A percentile compares a stretch with the other conserved stretches of the same genome.
Conservation (phyloP, 192 early-diverging fungal genomes). For the Coemansia sp. region DNA sequence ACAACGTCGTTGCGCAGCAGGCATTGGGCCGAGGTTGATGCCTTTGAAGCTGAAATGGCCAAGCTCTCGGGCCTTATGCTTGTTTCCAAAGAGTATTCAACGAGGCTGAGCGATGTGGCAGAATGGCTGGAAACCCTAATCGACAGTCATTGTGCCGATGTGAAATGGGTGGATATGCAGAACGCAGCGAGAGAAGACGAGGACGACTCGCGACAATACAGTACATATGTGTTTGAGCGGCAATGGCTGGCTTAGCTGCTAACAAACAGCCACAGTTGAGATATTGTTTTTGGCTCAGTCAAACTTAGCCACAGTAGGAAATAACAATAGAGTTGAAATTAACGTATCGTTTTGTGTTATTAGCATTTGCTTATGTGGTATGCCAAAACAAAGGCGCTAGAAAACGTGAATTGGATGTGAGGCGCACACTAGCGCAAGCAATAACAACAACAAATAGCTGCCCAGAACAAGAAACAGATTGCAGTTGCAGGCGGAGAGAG, state of each 20-base stretch:
- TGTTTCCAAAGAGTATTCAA: constrained; percentile 7
- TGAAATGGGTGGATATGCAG: background rate
- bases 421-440: background rate
- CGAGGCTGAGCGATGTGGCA: constrained; percentile 12
- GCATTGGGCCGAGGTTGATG: constrained; percentile 17
- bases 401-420: background rate
- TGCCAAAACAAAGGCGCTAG: background rate
- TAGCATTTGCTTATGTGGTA: background rate
- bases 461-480: background rate
- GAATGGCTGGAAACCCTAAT: constrained; percentile 2
- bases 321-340: background rate
- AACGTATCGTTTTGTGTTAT: background rate
- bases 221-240: constrained; percentile 25
- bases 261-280: background rate
- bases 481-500: background rate
- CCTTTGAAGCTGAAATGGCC: constrained; percentile 29
- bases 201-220: constrained; percentile 4
- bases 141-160: background rate
- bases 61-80: constrained; percentile 8
- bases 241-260: background rate
- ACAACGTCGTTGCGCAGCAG: constrained; percentile 14
- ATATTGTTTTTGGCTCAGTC: background rate
- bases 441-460: background rate
- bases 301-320: background rate
- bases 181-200: constrained; percentile 1